phyloP scores from a whole-genome alignment of 768 basidiomycete genomes.

The Russula vinacea region DNA sequence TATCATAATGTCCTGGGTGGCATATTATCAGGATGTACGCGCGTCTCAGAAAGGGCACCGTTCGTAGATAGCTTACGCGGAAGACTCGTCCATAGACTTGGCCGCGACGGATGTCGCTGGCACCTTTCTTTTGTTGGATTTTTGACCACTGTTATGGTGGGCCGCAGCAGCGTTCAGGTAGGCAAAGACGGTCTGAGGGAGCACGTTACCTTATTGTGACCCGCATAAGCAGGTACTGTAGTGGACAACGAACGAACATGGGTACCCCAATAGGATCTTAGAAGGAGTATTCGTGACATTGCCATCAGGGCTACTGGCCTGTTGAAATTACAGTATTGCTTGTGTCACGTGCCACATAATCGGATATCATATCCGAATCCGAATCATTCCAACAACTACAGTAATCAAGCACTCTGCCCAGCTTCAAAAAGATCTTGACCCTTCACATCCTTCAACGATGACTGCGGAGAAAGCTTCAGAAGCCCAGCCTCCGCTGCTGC shows the following conservation, averaged over 20 bases:
- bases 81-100: conserved; percentile 19
- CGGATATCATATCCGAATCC: background rate
- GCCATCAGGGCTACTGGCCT: background rate
- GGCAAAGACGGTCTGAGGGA: background rate
- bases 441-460: background rate
- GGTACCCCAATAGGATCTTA: background rate
- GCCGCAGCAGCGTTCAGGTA: background rate
- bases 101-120: conserved; percentile 25
- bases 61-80: conserved; percentile 17
- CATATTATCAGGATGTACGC: background rate
- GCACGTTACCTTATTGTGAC: conserved; percentile 29
- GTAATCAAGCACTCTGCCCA: background rate
- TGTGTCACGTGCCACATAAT: background rate
- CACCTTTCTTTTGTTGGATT: conserved; percentile 29
- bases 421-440: background rate
- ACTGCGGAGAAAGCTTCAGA: background rate
- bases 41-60: background rate
- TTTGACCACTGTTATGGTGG: conserved; percentile 29
- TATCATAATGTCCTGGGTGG: conserved; percentile 26
- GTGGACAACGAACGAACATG: conserved; percentile 12
- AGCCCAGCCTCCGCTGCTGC: conserved; percentile 34
- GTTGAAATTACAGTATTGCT: too few relatives aligned
- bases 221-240: conserved; percentile 10
- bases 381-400: too few relatives aligned
- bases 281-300: background rate